These are phyloP conservation scores for Huntiella decipiens DNA, from an alignment of 2,329 filamentous ascomycete genomes.

Conservation along the genomic window DNA sequence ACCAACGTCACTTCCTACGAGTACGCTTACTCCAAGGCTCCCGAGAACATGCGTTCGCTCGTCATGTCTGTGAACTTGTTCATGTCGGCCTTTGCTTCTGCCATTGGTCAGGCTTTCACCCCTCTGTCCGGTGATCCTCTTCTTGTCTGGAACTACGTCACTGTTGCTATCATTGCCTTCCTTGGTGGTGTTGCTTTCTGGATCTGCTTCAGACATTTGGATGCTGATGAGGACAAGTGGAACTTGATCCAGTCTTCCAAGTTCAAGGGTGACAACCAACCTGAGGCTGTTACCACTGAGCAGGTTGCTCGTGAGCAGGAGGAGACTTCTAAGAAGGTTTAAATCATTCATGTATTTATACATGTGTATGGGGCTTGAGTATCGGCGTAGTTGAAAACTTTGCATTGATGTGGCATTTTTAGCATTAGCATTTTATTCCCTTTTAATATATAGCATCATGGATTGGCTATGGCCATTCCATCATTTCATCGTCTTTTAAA, in stretches of 20 bases:
- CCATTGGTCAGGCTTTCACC: conserved; percentile 50
- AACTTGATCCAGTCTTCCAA: conserved; percentile 38
- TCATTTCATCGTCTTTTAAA: too few species aligned
- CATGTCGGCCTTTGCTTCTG: conserved; percentile 50
- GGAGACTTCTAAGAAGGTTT: conserved; percentile 7
- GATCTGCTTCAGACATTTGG: conserved; percentile 45
- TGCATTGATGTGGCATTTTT: too few species aligned
- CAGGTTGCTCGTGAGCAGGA: conserved; percentile 4
- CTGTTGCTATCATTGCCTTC: conserved; percentile 42
- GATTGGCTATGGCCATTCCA: too few species aligned
- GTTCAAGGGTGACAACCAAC: conserved; percentile 23
- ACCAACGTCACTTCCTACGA: conserved; percentile 44
- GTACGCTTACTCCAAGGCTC: conserved; percentile 61
- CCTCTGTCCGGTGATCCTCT: conserved; percentile 43
- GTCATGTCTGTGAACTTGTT: conserved; percentile 51
- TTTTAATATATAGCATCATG: too few species aligned
- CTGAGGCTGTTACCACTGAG: conserved; percentile 15
- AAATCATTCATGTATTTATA: not conserved
- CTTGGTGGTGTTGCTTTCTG: conserved; percentile 48
- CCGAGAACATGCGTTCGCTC: conserved; percentile 64
- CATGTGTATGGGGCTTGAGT: too few species aligned
- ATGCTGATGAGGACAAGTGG: conserved; percentile 46
- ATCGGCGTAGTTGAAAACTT: too few species aligned
- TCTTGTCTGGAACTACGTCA: conserved; percentile 53
- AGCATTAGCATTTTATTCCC: too few species aligned